A percentile compares a stretch with the other conserved stretches of the same genome.
Conservation (phyloP, 805 yeast genomes). For the Kuraishia ogatae region DNA sequence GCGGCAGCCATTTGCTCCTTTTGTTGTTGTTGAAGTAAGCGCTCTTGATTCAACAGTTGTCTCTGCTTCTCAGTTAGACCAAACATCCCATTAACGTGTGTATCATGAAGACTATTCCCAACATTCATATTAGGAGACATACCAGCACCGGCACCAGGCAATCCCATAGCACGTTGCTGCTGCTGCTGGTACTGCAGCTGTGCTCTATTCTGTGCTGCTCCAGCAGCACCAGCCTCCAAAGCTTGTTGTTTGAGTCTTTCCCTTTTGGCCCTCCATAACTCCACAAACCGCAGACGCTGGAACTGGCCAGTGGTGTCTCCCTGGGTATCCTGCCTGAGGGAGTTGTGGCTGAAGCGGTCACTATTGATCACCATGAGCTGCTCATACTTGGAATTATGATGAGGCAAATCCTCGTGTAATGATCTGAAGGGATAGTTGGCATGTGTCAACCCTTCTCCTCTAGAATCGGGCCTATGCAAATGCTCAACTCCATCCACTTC, state of each 20-base stretch:
- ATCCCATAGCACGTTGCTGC: conserved; percentile 6
- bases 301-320: conserved; percentile 44
- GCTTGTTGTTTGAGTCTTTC: conserved; percentile 41
- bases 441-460: conserved; percentile 13
- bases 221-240: conserved; percentile 9
- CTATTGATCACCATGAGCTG: conserved; percentile 73
- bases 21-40: conserved; percentile 19
- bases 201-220: neutral
- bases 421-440: conserved; percentile 19
- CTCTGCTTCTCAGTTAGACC: conserved; percentile 21
- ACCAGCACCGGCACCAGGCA: neutral
- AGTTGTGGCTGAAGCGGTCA: conserved; percentile 32
- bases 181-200: conserved; percentile 11
- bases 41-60: conserved; percentile 18
- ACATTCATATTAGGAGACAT: neutral
- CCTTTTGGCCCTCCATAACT: conserved; percentile 69
- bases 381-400: conserved; percentile 80
- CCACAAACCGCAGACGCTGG: conserved; percentile 80
- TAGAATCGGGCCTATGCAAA: conserved; percentile 30
- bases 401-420: conserved; percentile 63
- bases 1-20: conserved; percentile 24
- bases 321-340: conserved; percentile 24
- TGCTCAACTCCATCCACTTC: conserved; percentile 22
- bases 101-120: neutral
- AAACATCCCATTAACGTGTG: conserved; percentile 14